Base-by-base conservation (phyloP, 345 rosid species). In the Crucihimalaya himalaica region DNA sequence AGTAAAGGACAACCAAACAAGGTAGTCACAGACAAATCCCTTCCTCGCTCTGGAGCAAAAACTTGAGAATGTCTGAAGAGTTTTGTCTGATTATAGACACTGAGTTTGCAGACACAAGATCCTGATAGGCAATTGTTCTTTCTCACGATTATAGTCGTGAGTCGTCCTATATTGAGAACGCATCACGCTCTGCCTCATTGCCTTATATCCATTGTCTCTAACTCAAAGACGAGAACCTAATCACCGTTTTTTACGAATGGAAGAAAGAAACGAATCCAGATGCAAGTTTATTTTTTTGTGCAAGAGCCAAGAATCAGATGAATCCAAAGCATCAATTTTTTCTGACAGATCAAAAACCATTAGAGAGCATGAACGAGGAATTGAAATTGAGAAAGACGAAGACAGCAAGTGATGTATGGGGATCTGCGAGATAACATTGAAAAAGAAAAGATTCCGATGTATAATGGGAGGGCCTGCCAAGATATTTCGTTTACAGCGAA, bases 131-230 rank as follows among this genome's bases (percentile, higher is more conserved):
- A 77, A 92, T 86, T 1, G 94, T 84, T 75, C 97, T 82, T 11
- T 96, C n/a, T n/a, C n/a, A n/a, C 99, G 75, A 92, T 74, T 28
- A 90, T 81, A 6, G 91, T 75, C 42, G 92, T 84, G 31, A 98
- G n/a, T n/a, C n/a, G 99, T 71, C 99, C 99, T 74, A 95, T 58
- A 58, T 92, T 9, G 86, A 79, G 74, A 92, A 92, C 8, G 84
- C 85, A 78, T 81, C 92, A 65, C 92, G 74, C 46, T 52, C 84
- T 42, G 97, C 98, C 74, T 95, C 99, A 69, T 86, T 89, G 78
- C 89, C n/a, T 95, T 80, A 89, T 89, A 82, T 90, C 99, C 97
- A 92, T 95, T 58, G 73, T 62, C 40, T 69, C 56, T n/a, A 15
- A 47, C 46, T 63, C 60, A 29, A 55, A 70, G 37, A 34, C 61